Evolutionary conservation across 495 filamentous ascomycete species (phyloP).

Genomic region (Penicillium cosmopolitanum): DNA sequence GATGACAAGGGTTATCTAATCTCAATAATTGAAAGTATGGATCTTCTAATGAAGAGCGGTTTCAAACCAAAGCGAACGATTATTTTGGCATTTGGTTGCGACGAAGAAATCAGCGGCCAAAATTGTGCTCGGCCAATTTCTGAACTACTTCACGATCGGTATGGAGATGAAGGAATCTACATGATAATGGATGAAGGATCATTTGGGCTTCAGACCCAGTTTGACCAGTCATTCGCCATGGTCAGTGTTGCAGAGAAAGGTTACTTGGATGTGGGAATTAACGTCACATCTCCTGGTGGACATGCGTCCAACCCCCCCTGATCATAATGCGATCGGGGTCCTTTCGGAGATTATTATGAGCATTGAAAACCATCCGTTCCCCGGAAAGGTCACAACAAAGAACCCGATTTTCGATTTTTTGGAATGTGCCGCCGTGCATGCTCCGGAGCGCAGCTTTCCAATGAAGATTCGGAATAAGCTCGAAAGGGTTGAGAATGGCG

Average conservation of each 20-base stretch:
- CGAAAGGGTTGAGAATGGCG: background rate
- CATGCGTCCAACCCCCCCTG: slow-evolving; percentile 61
- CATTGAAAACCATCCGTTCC: slow-evolving; percentile 58
- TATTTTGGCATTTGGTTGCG: slow-evolving; percentile 63
- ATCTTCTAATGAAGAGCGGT: slow-evolving; percentile 54
- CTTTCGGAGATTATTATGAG: slow-evolving; percentile 57
- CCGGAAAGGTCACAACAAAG: slow-evolving; percentile 15
- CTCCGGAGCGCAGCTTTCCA: slow-evolving; percentile 15
- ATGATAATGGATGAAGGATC: slow-evolving; percentile 63
- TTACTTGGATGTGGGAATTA: slow-evolving; percentile 55
- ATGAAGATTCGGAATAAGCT: slow-evolving; percentile 11
- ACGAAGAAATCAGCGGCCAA: slow-evolving; percentile 60
- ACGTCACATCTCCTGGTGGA: slow-evolving; percentile 58
- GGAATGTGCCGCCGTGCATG: slow-evolving; percentile 19
- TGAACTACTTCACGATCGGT: slow-evolving; percentile 43
- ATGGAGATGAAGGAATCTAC: slow-evolving; percentile 57
- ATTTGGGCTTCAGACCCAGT: slow-evolving; percentile 40
- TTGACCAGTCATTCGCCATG: slow-evolving; percentile 54
- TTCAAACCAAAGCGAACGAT: slow-evolving; percentile 59
- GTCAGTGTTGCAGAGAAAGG: slow-evolving; percentile 63
- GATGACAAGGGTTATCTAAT: slow-evolving; percentile 67
- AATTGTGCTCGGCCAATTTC: slow-evolving; percentile 54
- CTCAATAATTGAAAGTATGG: slow-evolving; percentile 57
- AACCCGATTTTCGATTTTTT: slow-evolving; percentile 20
- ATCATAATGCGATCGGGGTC: slow-evolving; percentile 64